Evolutionary conservation across 495 filamentous ascomycete species (phyloP).

Genomic region (Tuber calosporum): DNA sequence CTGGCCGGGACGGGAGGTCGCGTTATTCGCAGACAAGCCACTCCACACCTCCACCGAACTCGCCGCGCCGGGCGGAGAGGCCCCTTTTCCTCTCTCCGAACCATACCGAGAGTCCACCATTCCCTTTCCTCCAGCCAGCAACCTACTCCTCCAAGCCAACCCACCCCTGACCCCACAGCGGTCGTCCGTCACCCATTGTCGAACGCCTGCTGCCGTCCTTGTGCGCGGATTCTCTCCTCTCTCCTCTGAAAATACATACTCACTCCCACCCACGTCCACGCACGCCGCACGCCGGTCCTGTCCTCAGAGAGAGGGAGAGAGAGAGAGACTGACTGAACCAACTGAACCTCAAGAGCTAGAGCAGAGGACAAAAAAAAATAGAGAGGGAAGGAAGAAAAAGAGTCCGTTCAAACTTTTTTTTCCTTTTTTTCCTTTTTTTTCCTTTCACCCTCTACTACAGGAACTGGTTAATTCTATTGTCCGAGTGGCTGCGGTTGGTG

Average conservation of each 20-base stretch:
- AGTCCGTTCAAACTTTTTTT: not conserved
- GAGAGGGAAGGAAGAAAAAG: not conserved
- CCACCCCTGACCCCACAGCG: slow-evolving; percentile 33
- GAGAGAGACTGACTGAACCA: not conserved
- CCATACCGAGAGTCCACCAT: slow-evolving; percentile 2
- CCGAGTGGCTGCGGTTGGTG: slow-evolving; percentile 12
- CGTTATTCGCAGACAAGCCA: slow-evolving; percentile 38
- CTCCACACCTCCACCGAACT: slow-evolving; percentile 20
- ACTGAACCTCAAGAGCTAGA: not conserved
- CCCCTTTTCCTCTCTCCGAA: slow-evolving; percentile 31
- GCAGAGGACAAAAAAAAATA: not conserved
- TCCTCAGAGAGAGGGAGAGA: not conserved
- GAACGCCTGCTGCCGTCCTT: slow-evolving; percentile 15
- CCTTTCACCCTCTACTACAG: slow-evolving; percentile 14
- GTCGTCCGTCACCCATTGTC: slow-evolving; percentile 28
- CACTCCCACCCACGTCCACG: not conserved
- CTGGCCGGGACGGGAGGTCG: slow-evolving; percentile 34
- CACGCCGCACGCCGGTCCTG: not conserved
- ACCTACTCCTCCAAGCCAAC: slow-evolving; percentile 35
- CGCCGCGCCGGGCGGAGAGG: not conserved
- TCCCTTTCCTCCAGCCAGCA: not conserved
- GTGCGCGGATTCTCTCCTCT: slow-evolving; percentile 1
- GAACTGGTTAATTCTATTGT: slow-evolving; percentile 22
- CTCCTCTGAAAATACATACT: slow-evolving; percentile 6
- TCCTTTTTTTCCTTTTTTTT: not conserved